Base-by-base conservation (phyloP, 345 rosid genomes). In the Ceriops zippeliana region DNA sequence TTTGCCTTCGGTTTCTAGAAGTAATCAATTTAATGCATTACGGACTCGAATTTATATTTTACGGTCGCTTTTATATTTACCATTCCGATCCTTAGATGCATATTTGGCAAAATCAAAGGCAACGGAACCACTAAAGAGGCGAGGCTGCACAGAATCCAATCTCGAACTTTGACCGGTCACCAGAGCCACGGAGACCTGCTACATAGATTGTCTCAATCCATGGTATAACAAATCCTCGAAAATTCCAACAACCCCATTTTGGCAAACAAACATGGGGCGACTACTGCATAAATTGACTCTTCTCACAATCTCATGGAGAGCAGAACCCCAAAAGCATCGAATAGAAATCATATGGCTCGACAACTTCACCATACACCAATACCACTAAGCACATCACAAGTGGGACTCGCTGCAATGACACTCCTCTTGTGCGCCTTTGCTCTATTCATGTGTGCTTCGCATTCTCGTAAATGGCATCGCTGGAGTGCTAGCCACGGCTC, bases 401-500 rank as follows among this genome's bases (percentile, higher is more conserved):
- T 70, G 30, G 83, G 84, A 57, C 70, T 90, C 11, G 81, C 83
- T 5, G 77, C 78, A 0, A 76, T 71, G 62, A 75, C 84, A 2
- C 69, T 85, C 38, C 78, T 86, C 63, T 26, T 82, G 53, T 86
- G 86, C 20, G 85, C 86, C 17, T 69, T 87, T 22, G 81, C 89
- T 5, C 47, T 74, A 61, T 74, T 86, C 65, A 75, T 78, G 76
- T 87, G 96, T 16, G 89, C 92, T 73, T 87, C 89, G 19, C 81
- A 83, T 63, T 77, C 90, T 0, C 81, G 84, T 37, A 85, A 82
- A 70, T 61, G 80, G 70, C 82, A 80, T 5, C 76, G 70, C 19
- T 84, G 85, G 86, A 63, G 73, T 31, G 83, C 87, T 42, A 89
- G 96, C 78, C 78, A 84, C 46, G 85, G 87, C 15, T 80, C 81